Evolutionary conservation across 345 rosid genomes (phyloP).

Genomic region (Brassica napus): Da-Ae NC_063441.1:22640501-22641000

Average conservation of each 20-base stretch:
- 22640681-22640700: not conserved
- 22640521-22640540: too few species aligned
- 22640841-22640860: constrained; percentile 27
- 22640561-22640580: too few species aligned
- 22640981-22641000: not conserved
- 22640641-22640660: too few species aligned
- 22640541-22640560: too few species aligned
- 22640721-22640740: not conserved
- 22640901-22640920: constrained; percentile 10
- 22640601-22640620: too few species aligned
- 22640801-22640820: constrained; percentile 22
- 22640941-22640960: not conserved
- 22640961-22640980: not conserved
- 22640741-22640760: not conserved
- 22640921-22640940: not conserved
- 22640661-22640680: not conserved
- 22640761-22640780: not conserved
- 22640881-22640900: constrained; percentile 29
- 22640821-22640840: constrained; percentile 17
- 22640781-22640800: constrained; percentile 13
- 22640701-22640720: not conserved
- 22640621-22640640: too few species aligned
- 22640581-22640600: too few species aligned
- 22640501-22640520: too few species aligned
- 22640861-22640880: constrained; percentile 33